A percentile compares a stretch with the other conserved stretches of the same genome.
Evolutionary conservation across 192 early-diverging fungal genomes (phyloP).

Genomic region (Mortierella antarctica): DNA sequence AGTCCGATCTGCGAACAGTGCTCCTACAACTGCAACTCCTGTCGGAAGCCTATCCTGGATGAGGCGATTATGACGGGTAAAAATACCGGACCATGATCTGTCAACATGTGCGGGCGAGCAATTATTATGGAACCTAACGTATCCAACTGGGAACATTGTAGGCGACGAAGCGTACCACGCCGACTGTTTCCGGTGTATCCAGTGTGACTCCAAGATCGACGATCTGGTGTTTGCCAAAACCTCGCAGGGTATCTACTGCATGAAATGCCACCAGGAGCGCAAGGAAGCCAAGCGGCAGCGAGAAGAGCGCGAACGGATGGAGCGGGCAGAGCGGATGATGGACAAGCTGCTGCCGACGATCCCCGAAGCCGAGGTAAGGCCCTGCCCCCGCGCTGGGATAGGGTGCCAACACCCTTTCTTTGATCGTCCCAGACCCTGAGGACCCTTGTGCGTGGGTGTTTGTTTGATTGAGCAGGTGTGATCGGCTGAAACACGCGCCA

Average conservation of each 20-base stretch:
- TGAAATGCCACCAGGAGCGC: constrained; percentile 74
- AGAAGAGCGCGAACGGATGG: constrained; percentile 54
- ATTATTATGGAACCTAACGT: not conserved
- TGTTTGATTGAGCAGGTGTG: no score
- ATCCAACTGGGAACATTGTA: constrained; percentile 13
- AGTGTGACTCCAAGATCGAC: constrained; percentile 78
- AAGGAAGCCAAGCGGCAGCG: constrained; percentile 72
- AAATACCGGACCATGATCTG: not conserved
- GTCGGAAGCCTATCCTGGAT: constrained; percentile 79
- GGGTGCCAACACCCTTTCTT: not conserved
- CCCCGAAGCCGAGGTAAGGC: constrained; percentile 37
- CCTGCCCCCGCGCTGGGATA: not conserved
- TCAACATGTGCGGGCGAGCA: not conserved
- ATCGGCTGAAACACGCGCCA: no score
- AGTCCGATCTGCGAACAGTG: constrained; percentile 87
- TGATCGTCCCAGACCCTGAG: not conserved
- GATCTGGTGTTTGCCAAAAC: constrained; percentile 85
- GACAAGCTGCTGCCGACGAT: constrained; percentile 44
- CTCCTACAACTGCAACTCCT: constrained; percentile 80
- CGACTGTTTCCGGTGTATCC: constrained; percentile 82
- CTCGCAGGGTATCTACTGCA: constrained; percentile 83
- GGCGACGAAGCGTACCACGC: constrained; percentile 83
- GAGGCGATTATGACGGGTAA: constrained; percentile 88
- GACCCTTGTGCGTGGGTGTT: not conserved
- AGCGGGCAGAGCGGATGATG: constrained; percentile 26